Base-by-base conservation (phyloP, 2,329 filamentous ascomycete species). In the Penicillium griseofulvum region DNA sequence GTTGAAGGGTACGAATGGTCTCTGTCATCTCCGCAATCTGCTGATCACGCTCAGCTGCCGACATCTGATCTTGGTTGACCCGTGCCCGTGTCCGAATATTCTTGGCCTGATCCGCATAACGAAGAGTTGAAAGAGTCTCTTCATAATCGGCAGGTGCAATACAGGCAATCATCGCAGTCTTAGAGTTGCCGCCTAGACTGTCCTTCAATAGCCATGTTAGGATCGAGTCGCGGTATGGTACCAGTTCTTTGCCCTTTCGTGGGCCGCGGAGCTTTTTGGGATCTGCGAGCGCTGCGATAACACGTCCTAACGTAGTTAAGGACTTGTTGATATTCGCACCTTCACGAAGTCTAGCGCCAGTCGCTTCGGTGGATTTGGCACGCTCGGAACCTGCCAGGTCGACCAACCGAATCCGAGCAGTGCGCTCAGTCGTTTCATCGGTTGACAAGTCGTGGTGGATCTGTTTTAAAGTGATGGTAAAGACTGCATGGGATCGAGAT, bases 261-360 rank as follows among this genome's bases (percentile, higher is more conserved):
- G 75, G 73, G 36, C 80, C 78, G 7, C 77, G 73, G 42, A 83
- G 80, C 66, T 87, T 78, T 72, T 90, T 90, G 1, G 84, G 83
- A 65, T 89, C 86, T 4, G 88, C 90, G 28, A 99, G 82, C 1
- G 94, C 93, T 29, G 92, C 93, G 72, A 99, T 99, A 46, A 99
- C 94, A 50, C 94, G 88, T 4, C 94, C 94, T 10, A 99, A 84
- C 0, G 94, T 97, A 0, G 93, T 97, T 36, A 99, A 84, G 10
- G 93, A 97, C 76, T 97, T 97, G 81, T 99, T 99, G 83, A 99
- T 99, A 73, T 97, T 97, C 67, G 90, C 93, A 48, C 94, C 94
- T 76, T 99, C 94, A 54, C 93, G 87, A 22, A 99, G 83, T 31
- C 94, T 87, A 65, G 88, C 87, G 12, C 94, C 94, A 0, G 92